Conservation (phyloP, 108 stramenopile genomes). For the Poteriospumella lacustris region DNA sequence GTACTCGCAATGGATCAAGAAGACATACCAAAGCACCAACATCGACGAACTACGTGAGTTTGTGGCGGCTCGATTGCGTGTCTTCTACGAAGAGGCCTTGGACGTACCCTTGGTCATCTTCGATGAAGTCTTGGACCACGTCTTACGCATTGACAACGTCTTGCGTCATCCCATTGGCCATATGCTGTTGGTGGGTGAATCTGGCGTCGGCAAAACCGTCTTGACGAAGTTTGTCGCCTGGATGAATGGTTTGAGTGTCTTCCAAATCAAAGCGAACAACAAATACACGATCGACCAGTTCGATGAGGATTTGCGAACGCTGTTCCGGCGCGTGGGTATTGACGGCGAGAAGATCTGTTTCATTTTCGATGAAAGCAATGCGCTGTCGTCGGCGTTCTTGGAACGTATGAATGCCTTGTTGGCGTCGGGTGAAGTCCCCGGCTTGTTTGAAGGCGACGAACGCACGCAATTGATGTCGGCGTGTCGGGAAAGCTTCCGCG, state of each 20-base stretch:
- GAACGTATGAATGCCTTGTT: slow-evolving; percentile 99
- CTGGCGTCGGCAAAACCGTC: slow-evolving; percentile 88
- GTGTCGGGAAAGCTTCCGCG: slow-evolving; percentile 66
- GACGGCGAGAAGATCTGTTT: slow-evolving; percentile 95
- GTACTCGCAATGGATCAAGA: slow-evolving; percentile 85
- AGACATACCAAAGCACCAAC: slow-evolving; percentile 57
- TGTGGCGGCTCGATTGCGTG: slow-evolving; percentile 72
- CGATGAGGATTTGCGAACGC: slow-evolving; percentile 81
- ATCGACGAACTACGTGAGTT: slow-evolving; percentile 74
- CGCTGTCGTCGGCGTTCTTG: slow-evolving; percentile 81
- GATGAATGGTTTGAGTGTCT: slow-evolving; percentile 94
- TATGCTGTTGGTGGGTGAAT: slow-evolving; percentile 81
- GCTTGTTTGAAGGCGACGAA: slow-evolving; percentile 98
- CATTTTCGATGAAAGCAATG: slow-evolving; percentile 95
- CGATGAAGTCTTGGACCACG: slow-evolving; percentile 76
- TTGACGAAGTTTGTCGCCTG: slow-evolving; percentile 78
- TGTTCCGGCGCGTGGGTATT: slow-evolving; percentile 88
- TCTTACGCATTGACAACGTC: slow-evolving; percentile 60
- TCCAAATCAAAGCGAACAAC: slow-evolving; percentile 83
- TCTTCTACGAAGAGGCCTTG: slow-evolving; percentile 96
- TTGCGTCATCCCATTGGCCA: slow-evolving; percentile 60
- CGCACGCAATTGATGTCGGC: slow-evolving; percentile 78
- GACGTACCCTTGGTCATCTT: slow-evolving; percentile 93
- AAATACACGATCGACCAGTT: slow-evolving; percentile 89
- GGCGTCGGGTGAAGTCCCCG: slow-evolving; percentile 97